Conservation (phyloP, 75 land plant species). For the Azolla pinnata region DNA sequence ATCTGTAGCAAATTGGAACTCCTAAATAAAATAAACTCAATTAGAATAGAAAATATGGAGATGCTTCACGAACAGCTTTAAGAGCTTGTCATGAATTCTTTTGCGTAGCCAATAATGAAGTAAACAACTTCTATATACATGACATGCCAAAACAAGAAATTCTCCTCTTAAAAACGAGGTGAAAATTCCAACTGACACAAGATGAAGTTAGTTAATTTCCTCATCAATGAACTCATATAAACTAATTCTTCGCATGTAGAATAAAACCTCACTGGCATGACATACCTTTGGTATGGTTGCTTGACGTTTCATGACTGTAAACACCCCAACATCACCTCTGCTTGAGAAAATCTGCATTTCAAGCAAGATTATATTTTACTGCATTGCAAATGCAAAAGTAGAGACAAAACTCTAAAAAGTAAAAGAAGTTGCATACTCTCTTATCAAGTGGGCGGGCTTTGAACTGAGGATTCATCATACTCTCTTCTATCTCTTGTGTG, state of each 20-base stretch:
- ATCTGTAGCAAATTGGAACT: constrained; percentile 82
- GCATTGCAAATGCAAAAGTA: background rate
- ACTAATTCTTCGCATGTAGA: too few species aligned
- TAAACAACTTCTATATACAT: background rate
- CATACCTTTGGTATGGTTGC: constrained; percentile 63
- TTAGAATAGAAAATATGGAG: background rate
- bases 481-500: constrained; percentile 23
- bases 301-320: constrained; percentile 51
- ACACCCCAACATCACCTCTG: constrained; percentile 71
- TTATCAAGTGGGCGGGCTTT: constrained; percentile 53
- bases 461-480: constrained; percentile 28
- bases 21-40: constrained; percentile 31
- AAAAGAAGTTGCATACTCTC: constrained; percentile 20
- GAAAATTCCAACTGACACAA: background rate
- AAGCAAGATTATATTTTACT: background rate
- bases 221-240: background rate
- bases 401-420: background rate
- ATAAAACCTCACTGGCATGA: too few species aligned
- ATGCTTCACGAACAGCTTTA: background rate
- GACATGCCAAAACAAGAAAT: background rate
- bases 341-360: constrained; percentile 79
- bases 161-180: background rate
- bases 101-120: background rate
- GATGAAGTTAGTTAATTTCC: background rate
- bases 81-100: background rate